Evolutionary conservation across 768 basidiomycete genomes (phyloP), one percentile per base, ranked within the genome.

Genomic region (Russula emetica): DNA sequence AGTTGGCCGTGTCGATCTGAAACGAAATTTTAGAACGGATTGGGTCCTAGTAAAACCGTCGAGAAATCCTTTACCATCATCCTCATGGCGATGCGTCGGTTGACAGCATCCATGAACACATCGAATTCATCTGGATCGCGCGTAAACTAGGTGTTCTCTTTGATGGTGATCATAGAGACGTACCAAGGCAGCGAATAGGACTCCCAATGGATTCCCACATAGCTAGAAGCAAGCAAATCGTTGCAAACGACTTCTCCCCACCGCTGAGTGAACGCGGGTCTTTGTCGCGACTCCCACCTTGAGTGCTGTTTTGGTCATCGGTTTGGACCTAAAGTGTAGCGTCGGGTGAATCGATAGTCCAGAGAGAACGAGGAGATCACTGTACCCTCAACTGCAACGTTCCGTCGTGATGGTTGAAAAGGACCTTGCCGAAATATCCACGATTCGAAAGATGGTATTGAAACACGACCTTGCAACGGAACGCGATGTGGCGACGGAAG

Each of bases 211-310:
- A 87, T 70, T 97, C 92, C 97, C 97, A 99, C 51, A 99, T 79
- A 5, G 97, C 87, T n/a, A 98, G 78, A 53, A 99, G 78, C 57
- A 99, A 75, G 69, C 94, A 95, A 66, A 98, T 93, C 0, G 96
- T 98, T 7, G 94, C 91, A 76, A 97, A 99, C 8, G 92, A 95
- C 74, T 97, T 96, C 74, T 98, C 96, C 44, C 96, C 95, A 53
- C 95, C 95, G 68, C 90, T 92, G 20, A 95, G 79, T 34, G 89
- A 88, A 42, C 85, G 86, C 4, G 93, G 89, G 71, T 94, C 90
- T 74, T 93, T 93, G 69, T 92, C 90, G 38, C 82, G 78, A 26
- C 72, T 70, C 30, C 67, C 75, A 4, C 78, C 81, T 73, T 87
- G 85, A 0, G 86, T 85, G 34, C 78, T 77, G 16, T 80, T 77